Evolutionary conservation across 2,329 filamentous ascomycete species (phyloP), one percentile per base, ranked within the genome.

Genomic region (Arthroderma sp.): DNA sequence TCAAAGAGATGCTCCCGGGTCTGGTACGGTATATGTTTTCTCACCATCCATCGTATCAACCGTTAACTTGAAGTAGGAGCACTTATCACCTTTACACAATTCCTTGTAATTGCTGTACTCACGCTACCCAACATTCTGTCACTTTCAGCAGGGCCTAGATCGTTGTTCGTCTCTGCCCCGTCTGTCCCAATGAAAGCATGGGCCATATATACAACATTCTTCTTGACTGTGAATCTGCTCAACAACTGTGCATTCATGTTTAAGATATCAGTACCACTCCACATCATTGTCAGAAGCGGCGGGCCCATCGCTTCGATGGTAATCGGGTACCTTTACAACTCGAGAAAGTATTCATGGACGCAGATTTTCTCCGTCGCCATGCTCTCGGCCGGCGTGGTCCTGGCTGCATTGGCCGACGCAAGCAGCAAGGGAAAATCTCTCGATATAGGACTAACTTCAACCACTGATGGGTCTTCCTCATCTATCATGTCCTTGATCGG

Each of bases 231-330:
- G 66, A 98, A 96, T 57, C 78, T 96, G 47, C 68, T 98, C 58
- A 98, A 98, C 67, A 98, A 98, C 57, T 89, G 89, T 71, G 91
- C 89, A 5, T 98, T 98, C 63, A 88, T 86, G 50, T 98, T 95
- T 67, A 81, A 87, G 55, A 96, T 98, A 46, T 94, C 87, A 5
- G 86, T 98, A 0, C 91, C 91, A 1, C 80, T 98, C 40, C 91
- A 98, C 60, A 98, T 98, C 56, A 96, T 98, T 53, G 72, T 98
- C 29, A 79, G 91, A 43, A 95, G 88, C 40, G 94, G 89, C 41
- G 91, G 91, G 10, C 94, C 88, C 56, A 93, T 96, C 50, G 93
- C 88, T 4, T 96, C 91, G 6, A 94, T 98, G 78, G 66, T 81
- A 10, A 86, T 89, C n/a, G 91, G 91, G 3, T 87, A 81, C 57